Percentiles rank a stretch among this genome's conserved stretches.
Conservation (phyloP, 176 grass and related monocot species). For the Ensete glaucum region DNA sequence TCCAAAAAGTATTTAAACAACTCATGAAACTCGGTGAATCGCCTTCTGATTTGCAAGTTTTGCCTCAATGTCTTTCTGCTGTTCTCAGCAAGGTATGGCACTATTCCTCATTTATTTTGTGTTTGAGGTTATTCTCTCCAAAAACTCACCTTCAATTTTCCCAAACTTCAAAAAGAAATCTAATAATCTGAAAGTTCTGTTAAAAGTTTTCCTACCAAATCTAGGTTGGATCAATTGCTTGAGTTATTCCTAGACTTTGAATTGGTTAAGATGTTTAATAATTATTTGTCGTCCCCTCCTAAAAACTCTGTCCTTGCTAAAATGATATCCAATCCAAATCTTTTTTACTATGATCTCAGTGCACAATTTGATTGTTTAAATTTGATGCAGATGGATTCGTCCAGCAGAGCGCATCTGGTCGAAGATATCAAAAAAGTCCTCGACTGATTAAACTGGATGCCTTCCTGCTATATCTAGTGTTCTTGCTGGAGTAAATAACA, state of each 20-base stretch:
- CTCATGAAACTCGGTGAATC: constrained; percentile 46
- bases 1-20: constrained; percentile 45
- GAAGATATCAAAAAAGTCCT: constrained; percentile 65
- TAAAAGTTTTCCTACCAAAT: too few species aligned
- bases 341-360: too few species aligned
- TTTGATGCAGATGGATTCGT: constrained; percentile 76
- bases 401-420: constrained; percentile 46
- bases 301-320: too few species aligned
- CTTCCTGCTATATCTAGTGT: too few species aligned
- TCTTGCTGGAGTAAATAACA: too few species aligned
- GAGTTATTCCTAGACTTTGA: too few species aligned
- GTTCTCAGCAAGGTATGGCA: constrained; percentile 72
- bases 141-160: background rate
- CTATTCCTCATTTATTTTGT: too few species aligned
- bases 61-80: constrained; percentile 50
- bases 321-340: too few species aligned
- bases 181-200: too few species aligned
- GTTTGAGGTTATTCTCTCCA: background rate
- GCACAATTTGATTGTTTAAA: background rate
- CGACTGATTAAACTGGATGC: constrained; percentile 21
- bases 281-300: too few species aligned
- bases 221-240: too few species aligned
- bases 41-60: constrained; percentile 49
- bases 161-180: background rate
- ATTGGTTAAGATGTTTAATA: too few species aligned